Percentiles rank a stretch among this genome's conserved stretches.
Conservation (phyloP, 345 rosid species). For the Eucalyptus shirleyi region DNA sequence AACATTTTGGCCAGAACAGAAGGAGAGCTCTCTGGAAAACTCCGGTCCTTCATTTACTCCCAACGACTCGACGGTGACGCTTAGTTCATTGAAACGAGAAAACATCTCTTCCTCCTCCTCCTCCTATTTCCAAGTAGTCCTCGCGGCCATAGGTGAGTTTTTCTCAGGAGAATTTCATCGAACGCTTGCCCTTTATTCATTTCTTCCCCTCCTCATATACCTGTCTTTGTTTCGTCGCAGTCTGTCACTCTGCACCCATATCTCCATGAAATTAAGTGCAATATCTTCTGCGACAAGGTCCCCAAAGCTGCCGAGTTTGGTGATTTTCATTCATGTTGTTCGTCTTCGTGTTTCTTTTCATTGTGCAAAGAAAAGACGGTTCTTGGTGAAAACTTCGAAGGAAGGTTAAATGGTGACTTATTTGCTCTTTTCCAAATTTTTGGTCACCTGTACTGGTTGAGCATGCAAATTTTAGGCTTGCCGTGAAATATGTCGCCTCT, state of each 20-base stretch:
- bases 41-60: not conserved
- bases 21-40: not conserved
- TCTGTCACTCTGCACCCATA: constrained; percentile 89
- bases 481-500: no score
- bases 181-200: not conserved
- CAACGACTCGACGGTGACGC: not conserved
- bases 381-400: not conserved
- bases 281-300: constrained; percentile 86
- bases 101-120: no score
- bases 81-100: not conserved
- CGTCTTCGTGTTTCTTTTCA: not conserved
- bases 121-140: no score
- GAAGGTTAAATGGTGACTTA: no score
- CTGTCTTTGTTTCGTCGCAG: constrained; percentile 15
- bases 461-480: no score
- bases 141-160: constrained; percentile 2
- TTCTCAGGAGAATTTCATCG: not conserved
- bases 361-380: not conserved
- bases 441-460: no score
- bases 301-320: constrained; percentile 77
- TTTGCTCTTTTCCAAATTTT: no score
- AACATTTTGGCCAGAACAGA: no score
- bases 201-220: not conserved
- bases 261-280: constrained; percentile 93
- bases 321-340: not conserved